Base-by-base conservation (phyloP, 2,329 filamentous ascomycete species). In the Penicillium digitatum region DNA sequence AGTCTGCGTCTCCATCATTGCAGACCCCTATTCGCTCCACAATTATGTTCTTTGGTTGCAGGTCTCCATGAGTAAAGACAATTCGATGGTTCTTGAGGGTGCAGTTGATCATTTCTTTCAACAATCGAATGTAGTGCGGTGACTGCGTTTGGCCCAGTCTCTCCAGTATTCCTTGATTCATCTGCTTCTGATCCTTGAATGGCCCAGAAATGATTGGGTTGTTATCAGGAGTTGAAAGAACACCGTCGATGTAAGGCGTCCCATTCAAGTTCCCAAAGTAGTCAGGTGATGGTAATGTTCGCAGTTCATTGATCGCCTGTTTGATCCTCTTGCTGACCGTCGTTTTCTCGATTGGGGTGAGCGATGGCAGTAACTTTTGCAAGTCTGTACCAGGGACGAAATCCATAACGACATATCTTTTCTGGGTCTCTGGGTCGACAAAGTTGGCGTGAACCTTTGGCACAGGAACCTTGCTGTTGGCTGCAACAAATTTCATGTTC, bases 331-430 rank as follows among this genome's bases (percentile, higher is more conserved):
- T 51, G 40, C 55, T 52, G 11, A 62, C 46, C 22, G 38, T 49
- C 24, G 35, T 39, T 43, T 53, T 62, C 52, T 57, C 47, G 10
- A 34, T 16, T 54, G 50, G 7, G 2, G 48, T 48, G 20, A n/a
- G n/a, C n/a, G n/a, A n/a, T n/a, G n/a, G n/a, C n/a, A n/a, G 34
- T 51, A 60, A 40, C 29, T 59, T 58, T 59, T 39, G 18, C 22
- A 56, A 46, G 43, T 57, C 56, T n/a, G 51, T 45, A 7, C 58
- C 52, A 29, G 56, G 49, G 46, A 58, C 11, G 38, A 51, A 55
- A 47, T 59, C 44, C 56, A 63, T 61, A 32, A 61, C 54, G 44
- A 60, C 56, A 38, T 62, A 63, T 42, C 42, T 54, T 50, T 61
- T 62, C n/a, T 58, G 44, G 26, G 54, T 58, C 22, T 55, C 42